Evolutionary conservation across 2,329 filamentous ascomycete species (phyloP), one percentile per base, ranked within the genome.

Genomic region (Rhynchosporium graminicola): DNA sequence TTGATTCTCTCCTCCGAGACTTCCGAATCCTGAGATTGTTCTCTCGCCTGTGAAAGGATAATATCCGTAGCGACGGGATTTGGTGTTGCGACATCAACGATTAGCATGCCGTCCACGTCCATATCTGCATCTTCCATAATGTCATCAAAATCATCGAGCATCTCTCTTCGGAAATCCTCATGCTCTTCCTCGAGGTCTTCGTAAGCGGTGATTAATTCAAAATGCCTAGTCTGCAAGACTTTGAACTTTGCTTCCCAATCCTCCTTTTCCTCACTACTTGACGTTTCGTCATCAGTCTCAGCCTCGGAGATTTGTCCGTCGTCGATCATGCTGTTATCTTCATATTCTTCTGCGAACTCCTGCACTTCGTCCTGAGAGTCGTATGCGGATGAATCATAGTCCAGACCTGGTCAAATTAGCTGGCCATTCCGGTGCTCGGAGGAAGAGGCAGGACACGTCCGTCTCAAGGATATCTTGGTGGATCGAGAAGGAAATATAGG

Each of bases 371-470:
- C 70, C 59, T 70, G 67, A 8, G 71, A 66, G 59, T 73, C 71
- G 52, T 72, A 74, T 8, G 72, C 72, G 0, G 69, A 70, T 1
- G 66, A 65, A 6, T 69, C 63, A 31, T 69, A 65, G 33, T 73
- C 72, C 8, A 72, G 63, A 47, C 20, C 20, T 20, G 20, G 20
- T 20, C 20, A 20, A 20, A 20, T 20, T 20, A 20, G 20, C 20
- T 20, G 20, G 20, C 20, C 20, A 20, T 20, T 20, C 1, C 1
- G 20, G 20, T 20, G 20, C 20, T 20, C 20, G 20, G 20, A 20
- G 20, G 20, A 20, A 20, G 20, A 20, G 20, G 20, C 20, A 20
- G 20, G 20, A 20, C 20, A 20, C 20, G 20, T 20, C 20, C 20
- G 20, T 20, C 20, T 20, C 20, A 20, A 20, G 20, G 1, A 20